These are phyloP conservation scores for Colletotrichum sp. DNA, from an alignment of 2,329 filamentous ascomycete genomes.

Conservation along the genomic window DNA sequence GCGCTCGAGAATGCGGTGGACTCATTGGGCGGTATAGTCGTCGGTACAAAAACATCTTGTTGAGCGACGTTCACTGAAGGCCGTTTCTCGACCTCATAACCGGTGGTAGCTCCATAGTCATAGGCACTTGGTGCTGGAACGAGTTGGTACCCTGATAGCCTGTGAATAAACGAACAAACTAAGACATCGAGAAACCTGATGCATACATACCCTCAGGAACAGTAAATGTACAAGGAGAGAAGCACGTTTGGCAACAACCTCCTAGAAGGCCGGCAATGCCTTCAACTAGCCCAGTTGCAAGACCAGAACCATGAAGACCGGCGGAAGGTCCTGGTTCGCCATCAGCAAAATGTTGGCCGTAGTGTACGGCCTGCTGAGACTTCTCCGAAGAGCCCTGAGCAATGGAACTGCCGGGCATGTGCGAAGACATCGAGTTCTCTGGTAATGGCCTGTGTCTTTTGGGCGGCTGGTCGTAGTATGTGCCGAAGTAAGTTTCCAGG, in stretches of 20 bases:
- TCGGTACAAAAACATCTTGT: slow-evolving; percentile 23
- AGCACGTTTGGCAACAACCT: slow-evolving; percentile 36
- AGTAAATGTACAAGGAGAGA: slow-evolving; percentile 18
- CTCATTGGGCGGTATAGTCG: slow-evolving; percentile 29
- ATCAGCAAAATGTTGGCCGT: slow-evolving; percentile 25
- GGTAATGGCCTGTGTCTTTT: slow-evolving; percentile 37
- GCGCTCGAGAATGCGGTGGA: slow-evolving; percentile 33
- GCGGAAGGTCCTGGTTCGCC: slow-evolving; percentile 8
- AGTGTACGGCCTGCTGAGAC: slow-evolving; percentile 23
- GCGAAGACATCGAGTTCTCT: slow-evolving; percentile 36
- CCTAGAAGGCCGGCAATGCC: slow-evolving; percentile 32
- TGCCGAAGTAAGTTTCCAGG: slow-evolving; percentile 5
- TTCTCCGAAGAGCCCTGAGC: slow-evolving; percentile 38
- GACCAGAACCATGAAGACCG: slow-evolving; percentile 18
- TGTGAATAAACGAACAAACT: neutral
- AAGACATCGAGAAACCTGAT: neutral
- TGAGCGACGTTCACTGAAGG: slow-evolving; percentile 20
- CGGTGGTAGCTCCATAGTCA: slow-evolving; percentile 32
- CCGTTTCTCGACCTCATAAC: slow-evolving; percentile 35
- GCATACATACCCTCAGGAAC: slow-evolving; percentile 35
- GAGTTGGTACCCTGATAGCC: slow-evolving; percentile 37
- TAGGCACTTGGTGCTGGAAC: slow-evolving; percentile 26
- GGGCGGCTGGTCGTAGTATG: slow-evolving; percentile 23
- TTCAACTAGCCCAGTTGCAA: slow-evolving; percentile 12
- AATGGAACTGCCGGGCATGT: slow-evolving; percentile 24